phyloP scores from a whole-genome alignment of 1,284 basidiomycete species.

The Phylloboletellus chloephorus region DNA sequence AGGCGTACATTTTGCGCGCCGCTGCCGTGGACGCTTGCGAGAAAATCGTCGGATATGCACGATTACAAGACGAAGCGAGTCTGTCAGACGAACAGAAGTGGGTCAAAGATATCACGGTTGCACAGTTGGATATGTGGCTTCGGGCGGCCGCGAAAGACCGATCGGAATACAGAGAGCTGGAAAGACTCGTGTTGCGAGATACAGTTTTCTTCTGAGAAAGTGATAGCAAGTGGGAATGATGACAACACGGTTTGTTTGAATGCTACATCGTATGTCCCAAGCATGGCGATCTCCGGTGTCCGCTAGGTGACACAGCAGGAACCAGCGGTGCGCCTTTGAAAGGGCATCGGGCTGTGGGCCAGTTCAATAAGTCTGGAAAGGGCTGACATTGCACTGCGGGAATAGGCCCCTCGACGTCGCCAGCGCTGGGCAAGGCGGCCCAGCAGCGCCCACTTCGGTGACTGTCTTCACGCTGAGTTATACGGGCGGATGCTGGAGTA shows the following conservation, averaged over 20 bases:
- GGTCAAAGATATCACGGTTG: slow-evolving; percentile 53
- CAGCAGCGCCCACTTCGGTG: too few relatives aligned
- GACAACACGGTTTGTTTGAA: too few relatives aligned
- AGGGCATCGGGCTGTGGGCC: slow-evolving; percentile 27
- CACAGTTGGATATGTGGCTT: slow-evolving; percentile 68
- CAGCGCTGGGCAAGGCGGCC: slow-evolving; percentile 14
- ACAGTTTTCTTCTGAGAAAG: slow-evolving; percentile 57
- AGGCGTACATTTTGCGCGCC: slow-evolving; percentile 75
- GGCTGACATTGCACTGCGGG: slow-evolving; percentile 13
- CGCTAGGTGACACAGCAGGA: too few relatives aligned
- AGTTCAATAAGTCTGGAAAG: slow-evolving; percentile 22
- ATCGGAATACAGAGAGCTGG: slow-evolving; percentile 56
- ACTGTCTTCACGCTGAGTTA: slow-evolving; percentile 19
- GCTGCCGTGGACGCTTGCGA: slow-evolving; percentile 75
- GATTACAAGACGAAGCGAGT: slow-evolving; percentile 35
- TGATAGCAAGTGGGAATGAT: not conserved
- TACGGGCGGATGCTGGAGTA: slow-evolving; percentile 14
- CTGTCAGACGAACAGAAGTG: slow-evolving; percentile 37
- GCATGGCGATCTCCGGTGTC: too few relatives aligned
- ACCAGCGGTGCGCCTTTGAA: slow-evolving; percentile 7
- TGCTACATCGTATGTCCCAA: too few relatives aligned
- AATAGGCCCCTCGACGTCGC: slow-evolving; percentile 11
- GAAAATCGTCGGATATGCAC: slow-evolving; percentile 53
- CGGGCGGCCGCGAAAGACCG: slow-evolving; percentile 75
- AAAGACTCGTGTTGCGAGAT: slow-evolving; percentile 56